Conservation (phyloP, 306 rosid species). For the Neltuma alba region DNA sequence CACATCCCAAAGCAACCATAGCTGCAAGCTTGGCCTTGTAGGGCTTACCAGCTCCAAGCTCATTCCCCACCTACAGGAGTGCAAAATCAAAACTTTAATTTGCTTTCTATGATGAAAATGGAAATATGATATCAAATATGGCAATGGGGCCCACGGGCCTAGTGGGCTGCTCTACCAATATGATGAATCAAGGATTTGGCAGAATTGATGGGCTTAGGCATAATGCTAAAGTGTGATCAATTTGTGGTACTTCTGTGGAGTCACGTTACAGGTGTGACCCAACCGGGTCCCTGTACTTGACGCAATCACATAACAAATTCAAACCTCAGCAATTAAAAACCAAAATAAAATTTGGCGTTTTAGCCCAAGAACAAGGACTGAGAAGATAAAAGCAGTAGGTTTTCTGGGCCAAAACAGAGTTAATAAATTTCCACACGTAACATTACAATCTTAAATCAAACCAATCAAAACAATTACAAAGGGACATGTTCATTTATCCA, state of each 20-base stretch:
- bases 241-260: background rate
- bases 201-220: background rate
- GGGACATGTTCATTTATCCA: background rate
- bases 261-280: slow-evolving; percentile 20
- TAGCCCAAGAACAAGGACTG: background rate
- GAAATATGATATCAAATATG: background rate
- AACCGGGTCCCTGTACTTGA: background rate
- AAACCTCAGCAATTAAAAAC: background rate
- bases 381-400: background rate
- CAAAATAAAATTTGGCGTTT: background rate
- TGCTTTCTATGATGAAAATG: background rate
- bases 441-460: background rate
- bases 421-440: background rate
- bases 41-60: slow-evolving; percentile 93
- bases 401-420: background rate
- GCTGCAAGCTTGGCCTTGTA: slow-evolving; percentile 93
- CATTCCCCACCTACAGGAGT: slow-evolving; percentile 81
- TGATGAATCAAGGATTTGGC: background rate
- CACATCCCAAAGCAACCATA: slow-evolving; percentile 83
- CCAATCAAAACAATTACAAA: background rate
- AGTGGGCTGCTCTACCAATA: background rate
- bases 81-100: background rate
- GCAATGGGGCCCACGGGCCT: background rate
- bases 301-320: slow-evolving; percentile 8
- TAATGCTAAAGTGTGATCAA: background rate